Evolutionary conservation across 1,284 basidiomycete genomes (phyloP).

Genomic region (Rhizopogon hawkerae): DNA sequence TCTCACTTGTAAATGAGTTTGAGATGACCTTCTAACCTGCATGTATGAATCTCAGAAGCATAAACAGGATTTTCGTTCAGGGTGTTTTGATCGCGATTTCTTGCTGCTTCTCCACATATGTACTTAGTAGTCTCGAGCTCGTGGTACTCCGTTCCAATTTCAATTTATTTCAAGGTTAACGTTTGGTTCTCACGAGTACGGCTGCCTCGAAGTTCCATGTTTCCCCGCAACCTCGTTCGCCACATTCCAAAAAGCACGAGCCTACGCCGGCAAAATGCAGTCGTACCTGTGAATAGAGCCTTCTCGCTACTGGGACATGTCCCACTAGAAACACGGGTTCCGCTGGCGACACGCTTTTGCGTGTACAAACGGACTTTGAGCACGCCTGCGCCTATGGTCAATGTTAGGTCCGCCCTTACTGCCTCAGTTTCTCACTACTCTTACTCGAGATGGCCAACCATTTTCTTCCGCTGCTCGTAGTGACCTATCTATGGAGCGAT

Average conservation of each 20-base stretch:
- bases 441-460: constrained; percentile 1
- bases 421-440: neutral
- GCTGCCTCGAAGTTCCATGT: constrained; percentile 1
- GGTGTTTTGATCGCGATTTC: no score
- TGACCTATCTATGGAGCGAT: constrained; percentile 55
- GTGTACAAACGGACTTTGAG: constrained; percentile 29
- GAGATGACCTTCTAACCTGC: neutral
- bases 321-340: neutral
- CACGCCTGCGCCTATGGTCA: constrained; percentile 42
- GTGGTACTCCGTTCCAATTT: neutral
- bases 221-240: constrained; percentile 4
- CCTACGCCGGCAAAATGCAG: neutral
- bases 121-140: no score
- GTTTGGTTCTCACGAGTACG: neutral
- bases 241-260: neutral
- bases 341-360: constrained; percentile 3
- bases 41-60: neutral
- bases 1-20: neutral
- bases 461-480: constrained; percentile 27
- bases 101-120: no score
- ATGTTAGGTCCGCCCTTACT: constrained; percentile 33
- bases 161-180: neutral
- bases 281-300: neutral
- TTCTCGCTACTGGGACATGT: neutral
- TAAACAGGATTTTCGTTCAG: neutral